phyloP scores from a whole-genome alignment of 495 filamentous ascomycete genomes.

The Physcia stellaris region DNA sequence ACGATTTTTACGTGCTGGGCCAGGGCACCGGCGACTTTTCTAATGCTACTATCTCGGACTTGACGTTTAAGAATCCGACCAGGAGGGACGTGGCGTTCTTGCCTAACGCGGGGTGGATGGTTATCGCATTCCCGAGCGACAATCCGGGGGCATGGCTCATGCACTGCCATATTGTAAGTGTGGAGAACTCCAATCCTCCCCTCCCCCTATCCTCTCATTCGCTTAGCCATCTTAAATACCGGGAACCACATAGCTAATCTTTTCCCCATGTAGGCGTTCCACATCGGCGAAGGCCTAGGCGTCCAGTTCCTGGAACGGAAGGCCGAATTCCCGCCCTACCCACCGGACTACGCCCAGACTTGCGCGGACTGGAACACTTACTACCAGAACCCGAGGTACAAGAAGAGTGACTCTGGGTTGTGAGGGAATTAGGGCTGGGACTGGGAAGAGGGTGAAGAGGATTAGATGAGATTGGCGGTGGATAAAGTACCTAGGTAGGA shows the following conservation, averaged over 20 bases:
- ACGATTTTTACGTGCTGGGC: constrained; percentile 23
- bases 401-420: constrained; percentile 33
- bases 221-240: too few relatives aligned
- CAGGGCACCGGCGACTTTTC: constrained; percentile 12
- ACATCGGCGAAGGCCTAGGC: constrained; percentile 31
- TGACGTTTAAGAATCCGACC: too few relatives aligned
- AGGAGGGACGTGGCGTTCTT: constrained; percentile 40
- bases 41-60: constrained; percentile 19
- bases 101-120: constrained; percentile 30
- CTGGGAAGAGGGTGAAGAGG: too few relatives aligned
- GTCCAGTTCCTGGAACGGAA: constrained; percentile 33
- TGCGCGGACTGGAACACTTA: constrained; percentile 31
- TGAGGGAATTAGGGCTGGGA: too few relatives aligned
- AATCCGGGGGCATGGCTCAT: constrained; percentile 43
- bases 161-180: constrained; percentile 45
- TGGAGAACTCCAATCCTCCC: too few relatives aligned
- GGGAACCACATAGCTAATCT: too few relatives aligned
- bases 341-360: constrained; percentile 14
- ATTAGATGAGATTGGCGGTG: too few relatives aligned
- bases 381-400: constrained; percentile 16
- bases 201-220: too few relatives aligned
- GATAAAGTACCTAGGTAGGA: too few relatives aligned
- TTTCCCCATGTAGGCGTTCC: constrained; percentile 32
- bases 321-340: constrained; percentile 20
- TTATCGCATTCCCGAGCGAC: constrained; percentile 38